Base-by-base conservation (phyloP, 169 alveolate species). In the Plasmodium adleri region DNA sequence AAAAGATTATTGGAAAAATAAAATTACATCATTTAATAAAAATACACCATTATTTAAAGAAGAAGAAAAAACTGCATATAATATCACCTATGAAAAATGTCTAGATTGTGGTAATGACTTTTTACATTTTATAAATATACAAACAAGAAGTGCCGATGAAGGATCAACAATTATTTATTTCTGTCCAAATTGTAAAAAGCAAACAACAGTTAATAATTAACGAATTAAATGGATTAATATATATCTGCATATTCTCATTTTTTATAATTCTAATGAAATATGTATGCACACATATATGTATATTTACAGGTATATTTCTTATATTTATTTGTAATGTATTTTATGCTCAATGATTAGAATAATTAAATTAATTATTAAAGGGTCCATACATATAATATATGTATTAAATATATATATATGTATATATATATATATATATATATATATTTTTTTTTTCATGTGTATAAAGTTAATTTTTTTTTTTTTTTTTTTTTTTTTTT, bases 101-200 rank as follows among this genome's bases (percentile, higher is more conserved):
- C 95, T 94, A 17, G 94, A 95, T 72, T 95, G 97, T 85, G 97
- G 97, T 24, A 90, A 93, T 67, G 95, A 95, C 62, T 95, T 92
- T 47, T 95, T 94, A 47, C 89, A 92, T 85, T 95, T 92, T 80
- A 92, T 96, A 52, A 95, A 95, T 68, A 95, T 95, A 83, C 97
- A 95, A 74, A 97, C 97, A 4, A 91, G 97, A 49, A 95, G 97
- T 43, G 97, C 97, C n/a, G 97, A 95, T 68, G 97, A 95, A 86
- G 97, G 97, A 13, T 94, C 96, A 87, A 94, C 97, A 13, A 95
- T 95, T 50, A 95, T 95, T 96, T 95, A 94, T 90, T 97, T 94
- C 60, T 95, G 97, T 64, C 93, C 94, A 15, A 76, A 70, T 64
- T 95, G 97, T 72, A 94, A 92, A 86, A 93, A 95, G 45, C 92